Evolutionary conservation across 1,139 yeast genomes (phyloP), one percentile per base, ranked within the genome.

Genomic region (Blastobotrys malaysiensis): DNA sequence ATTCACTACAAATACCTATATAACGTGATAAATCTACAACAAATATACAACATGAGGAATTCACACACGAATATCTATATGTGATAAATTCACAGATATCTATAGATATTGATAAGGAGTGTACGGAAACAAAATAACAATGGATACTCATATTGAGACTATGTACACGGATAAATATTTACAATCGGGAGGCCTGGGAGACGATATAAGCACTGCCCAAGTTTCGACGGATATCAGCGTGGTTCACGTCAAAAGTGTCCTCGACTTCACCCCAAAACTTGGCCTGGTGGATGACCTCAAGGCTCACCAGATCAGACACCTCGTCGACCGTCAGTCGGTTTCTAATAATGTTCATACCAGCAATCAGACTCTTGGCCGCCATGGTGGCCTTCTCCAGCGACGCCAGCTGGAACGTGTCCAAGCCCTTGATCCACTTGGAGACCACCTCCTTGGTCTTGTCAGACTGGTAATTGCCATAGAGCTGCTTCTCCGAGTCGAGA

Each of bases 261-360:
- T 93, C 99, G 21, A 93, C 98, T 70, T 93, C 97, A 45, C 99
- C 99, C 99, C 99, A 93, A 65, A 84, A 80, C 45, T 81, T 83
- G 24, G 96, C 88, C 71, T 93, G 99, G 70, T 81, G 81, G 50
- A 85, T 83, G 5, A 86, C 85, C 68, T 93, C 99, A 64, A 93
- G 75, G 55, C 86, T 84, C 9, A 91, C 93, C 58, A 88, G 79
- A 65, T 82, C 82, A 1, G 93, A 84, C 36, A 91, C 78, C 58
- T 89, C 89, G 53, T 86, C 91, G 16, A 89, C 72, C 1, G 84
- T 63, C 52, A 68, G 69, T 60, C 60, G 67, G 63, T 63, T 66
- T 52, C 69, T 60, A 9, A 68, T 69, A 48, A 68, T 59, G 52
- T 77, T 72, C 70, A 71, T 66, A n/a, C 95, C 97, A 64, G 90